A percentile compares a stretch with the other conserved stretches of the same genome.
Evolutionary conservation across 306 rosid species (phyloP).

Genomic region (Boehmeria nivea): DNA sequence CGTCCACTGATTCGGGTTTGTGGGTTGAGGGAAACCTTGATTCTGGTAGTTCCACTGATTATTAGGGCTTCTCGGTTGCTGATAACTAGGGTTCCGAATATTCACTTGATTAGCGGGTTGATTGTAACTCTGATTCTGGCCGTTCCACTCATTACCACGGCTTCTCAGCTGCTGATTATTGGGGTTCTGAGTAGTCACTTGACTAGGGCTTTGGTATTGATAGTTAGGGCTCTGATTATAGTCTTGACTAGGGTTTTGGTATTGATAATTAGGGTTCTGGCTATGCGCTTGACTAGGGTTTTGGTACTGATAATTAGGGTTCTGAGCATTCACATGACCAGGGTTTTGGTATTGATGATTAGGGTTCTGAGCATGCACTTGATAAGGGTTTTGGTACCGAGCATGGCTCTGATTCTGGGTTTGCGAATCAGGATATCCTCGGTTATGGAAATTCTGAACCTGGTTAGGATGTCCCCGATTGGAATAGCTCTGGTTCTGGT

Average conservation of each 20-base stretch:
- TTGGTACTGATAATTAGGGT: conserved; percentile 24
- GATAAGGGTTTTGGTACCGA: conserved; percentile 20
- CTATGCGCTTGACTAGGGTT: conserved; percentile 11
- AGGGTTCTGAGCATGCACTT: conserved; percentile 24
- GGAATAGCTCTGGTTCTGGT: conserved; percentile 21
- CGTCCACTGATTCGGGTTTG: conserved; percentile 31
- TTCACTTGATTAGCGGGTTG: conserved; percentile 16
- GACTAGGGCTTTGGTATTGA: conserved; percentile 32
- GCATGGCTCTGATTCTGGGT: conserved; percentile 12
- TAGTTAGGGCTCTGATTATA: conserved; percentile 24
- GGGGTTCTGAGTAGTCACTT: conserved; percentile 31
- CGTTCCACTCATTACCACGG: conserved; percentile 32
- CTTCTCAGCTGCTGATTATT: conserved; percentile 24
- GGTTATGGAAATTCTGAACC: conserved; percentile 17
- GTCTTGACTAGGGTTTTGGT: conserved; percentile 30
- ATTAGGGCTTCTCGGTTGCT: conserved; percentile 9
- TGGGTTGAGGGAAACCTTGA: conserved; percentile 9
- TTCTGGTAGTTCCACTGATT: conserved; percentile 27
- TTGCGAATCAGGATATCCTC: conserved; percentile 15
- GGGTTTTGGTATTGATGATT: conserved; percentile 26
- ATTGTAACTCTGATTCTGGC: conserved; percentile 28
- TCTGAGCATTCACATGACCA: conserved; percentile 30
- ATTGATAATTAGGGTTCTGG: conserved; percentile 7
- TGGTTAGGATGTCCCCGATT: conserved; percentile 23
- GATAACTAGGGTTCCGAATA: conserved; percentile 26